Conservation (phyloP, 2,329 filamentous ascomycete genomes). For the Colletotrichum sp. region DNA sequence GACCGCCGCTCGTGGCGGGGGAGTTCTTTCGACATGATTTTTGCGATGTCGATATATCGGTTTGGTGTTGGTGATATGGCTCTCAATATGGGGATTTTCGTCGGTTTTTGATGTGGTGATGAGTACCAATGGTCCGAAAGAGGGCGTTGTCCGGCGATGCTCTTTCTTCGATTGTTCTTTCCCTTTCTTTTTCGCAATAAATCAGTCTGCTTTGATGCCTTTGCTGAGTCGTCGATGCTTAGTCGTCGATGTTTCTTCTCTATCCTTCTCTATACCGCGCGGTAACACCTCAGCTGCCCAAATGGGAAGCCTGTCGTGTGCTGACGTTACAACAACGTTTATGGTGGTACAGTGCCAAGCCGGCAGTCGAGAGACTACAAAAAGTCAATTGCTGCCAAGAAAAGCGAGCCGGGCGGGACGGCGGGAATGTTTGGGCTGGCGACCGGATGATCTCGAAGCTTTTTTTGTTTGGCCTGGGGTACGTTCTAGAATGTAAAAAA, state of each 20-base stretch:
- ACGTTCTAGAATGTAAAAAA: background rate
- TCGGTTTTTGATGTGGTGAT: background rate
- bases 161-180: background rate
- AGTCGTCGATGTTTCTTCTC: background rate
- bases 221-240: background rate
- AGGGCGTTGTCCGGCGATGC: background rate
- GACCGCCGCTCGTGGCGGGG: conserved; percentile 10
- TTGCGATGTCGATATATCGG: background rate
- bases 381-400: conserved; percentile 1
- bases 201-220: background rate
- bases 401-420: background rate
- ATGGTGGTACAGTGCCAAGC: conserved; percentile 7
- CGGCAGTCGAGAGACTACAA: background rate
- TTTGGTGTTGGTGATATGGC: background rate
- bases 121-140: background rate
- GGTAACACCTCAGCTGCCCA: background rate
- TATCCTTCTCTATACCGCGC: background rate
- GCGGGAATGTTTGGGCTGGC: background rate
- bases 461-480: background rate
- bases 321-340: background rate
- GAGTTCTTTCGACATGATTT: conserved; percentile 6
- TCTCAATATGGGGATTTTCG: background rate
- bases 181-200: background rate
- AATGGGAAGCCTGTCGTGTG: conserved; percentile 8
- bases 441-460: background rate